Conservation (phyloP, 371 early-diverging fungal genomes). For the Apophysomyces ossiformis region DNA sequence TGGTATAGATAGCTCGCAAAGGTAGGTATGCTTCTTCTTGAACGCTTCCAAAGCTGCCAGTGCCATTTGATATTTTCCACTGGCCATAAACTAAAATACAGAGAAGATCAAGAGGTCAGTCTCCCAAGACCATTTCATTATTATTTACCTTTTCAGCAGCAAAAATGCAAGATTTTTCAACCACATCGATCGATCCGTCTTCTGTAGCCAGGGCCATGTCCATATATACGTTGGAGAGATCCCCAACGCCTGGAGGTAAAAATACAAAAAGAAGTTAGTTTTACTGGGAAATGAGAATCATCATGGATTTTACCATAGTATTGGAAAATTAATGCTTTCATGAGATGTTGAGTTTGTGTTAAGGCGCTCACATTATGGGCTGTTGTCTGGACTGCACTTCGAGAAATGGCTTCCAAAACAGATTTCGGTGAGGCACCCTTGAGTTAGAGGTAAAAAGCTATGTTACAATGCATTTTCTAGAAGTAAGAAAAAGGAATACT, state of each 20-base stretch:
- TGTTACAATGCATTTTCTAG: too few species aligned
- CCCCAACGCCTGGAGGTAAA: slow-evolving; percentile 18
- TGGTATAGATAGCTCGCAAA: slow-evolving; percentile 29
- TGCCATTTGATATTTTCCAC: slow-evolving; percentile 34
- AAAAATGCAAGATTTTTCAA: slow-evolving; percentile 32
- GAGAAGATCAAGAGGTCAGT: not conserved
- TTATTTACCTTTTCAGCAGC: slow-evolving; percentile 34
- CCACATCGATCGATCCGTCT: slow-evolving; percentile 27
- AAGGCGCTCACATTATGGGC: slow-evolving; percentile 28
- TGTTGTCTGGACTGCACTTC: slow-evolving; percentile 22
- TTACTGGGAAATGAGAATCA: not conserved
- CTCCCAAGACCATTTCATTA: too few species aligned
- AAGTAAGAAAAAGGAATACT: not conserved
- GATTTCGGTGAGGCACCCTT: slow-evolving; percentile 27
- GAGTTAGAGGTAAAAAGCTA: not conserved
- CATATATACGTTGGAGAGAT: slow-evolving; percentile 25
- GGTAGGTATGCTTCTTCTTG: slow-evolving; percentile 24
- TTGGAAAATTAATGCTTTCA: slow-evolving; percentile 27
- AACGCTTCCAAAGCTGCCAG: slow-evolving; percentile 25
- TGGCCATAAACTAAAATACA: slow-evolving; percentile 23
- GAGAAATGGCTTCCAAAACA: slow-evolving; percentile 26
- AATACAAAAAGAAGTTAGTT: not conserved
- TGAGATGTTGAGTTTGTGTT: slow-evolving; percentile 23
- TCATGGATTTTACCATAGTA: slow-evolving; percentile 25
- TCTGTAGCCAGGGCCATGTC: slow-evolving; percentile 22